Evolutionary conservation across 306 rosid species (phyloP).

Genomic region (Cyclanthera cordifolia): DNA sequence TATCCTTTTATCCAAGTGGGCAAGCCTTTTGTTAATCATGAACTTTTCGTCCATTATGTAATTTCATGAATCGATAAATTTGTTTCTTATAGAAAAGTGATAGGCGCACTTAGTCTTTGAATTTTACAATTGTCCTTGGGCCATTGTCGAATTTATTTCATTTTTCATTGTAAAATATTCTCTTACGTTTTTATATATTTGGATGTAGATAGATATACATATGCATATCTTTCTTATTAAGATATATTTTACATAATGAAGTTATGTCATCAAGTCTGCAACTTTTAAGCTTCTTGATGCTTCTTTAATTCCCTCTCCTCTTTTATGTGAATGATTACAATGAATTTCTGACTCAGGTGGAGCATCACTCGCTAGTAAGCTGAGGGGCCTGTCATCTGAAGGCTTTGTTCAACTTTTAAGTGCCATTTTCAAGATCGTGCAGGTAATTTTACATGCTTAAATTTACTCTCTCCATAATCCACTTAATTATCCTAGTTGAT

Average conservation of each 20-base stretch:
- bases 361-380: constrained; percentile 96
- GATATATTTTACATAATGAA: neutral
- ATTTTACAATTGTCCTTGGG: neutral
- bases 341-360: constrained; percentile 55
- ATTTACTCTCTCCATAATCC: neutral
- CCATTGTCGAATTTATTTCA: neutral
- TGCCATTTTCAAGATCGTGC: constrained; percentile 78
- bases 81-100: no score
- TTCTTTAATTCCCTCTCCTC: neutral
- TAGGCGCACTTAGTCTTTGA: neutral
- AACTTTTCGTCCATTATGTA: no score
- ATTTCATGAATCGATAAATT: no score
- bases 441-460: constrained; percentile 65
- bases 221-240: neutral
- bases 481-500: neutral
- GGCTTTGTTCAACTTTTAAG: constrained; percentile 91
- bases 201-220: no score
- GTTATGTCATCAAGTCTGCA: neutral
- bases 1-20: no score
- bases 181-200: neutral
- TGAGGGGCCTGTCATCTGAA: constrained; percentile 83
- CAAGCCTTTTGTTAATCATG: no score
- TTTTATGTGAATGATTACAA: constrained; percentile 4
- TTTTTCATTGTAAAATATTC: neutral
- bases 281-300: neutral